Evolutionary conservation across 169 alveolate genomes (phyloP), one percentile per base, ranked within the genome.

Genomic region (Blepharisma undulans): DNA sequence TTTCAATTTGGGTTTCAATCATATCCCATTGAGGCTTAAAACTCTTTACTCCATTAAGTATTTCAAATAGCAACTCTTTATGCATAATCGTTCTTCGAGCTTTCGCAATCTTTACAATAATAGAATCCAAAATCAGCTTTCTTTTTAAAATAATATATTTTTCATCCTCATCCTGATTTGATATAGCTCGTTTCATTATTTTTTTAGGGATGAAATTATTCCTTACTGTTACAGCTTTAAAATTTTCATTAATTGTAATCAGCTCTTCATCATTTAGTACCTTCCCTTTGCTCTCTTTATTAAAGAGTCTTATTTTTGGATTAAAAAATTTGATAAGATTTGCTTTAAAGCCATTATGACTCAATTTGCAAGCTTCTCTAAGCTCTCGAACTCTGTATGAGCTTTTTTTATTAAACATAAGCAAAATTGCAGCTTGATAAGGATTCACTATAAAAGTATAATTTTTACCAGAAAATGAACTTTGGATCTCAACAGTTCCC

Each of bases 101-200:
- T 84, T 94, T 94, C 93, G 93, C 93, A 61, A 94, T 92, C 78
- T 94, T 88, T 1, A 94, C 97, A 34, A 94, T 82, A 14, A 91
- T 87, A 0, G 97, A 95, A 34, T 94, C 95, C 21, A 94, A 33
- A 25, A 94, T 87, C 22, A 34, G 59, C 33, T 82, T 74, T 84
- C 97, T 88, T 76, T 93, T 94, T 4, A 12, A 66, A 59, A 74
- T 76, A 32, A 94, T 74, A 18, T 88, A 92, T 22, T 86, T 29
- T 16, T 93, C 96, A 79, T 76, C 88, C 14, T 86, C 90, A 19
- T 72, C n/a, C n/a, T n/a, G n/a, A n/a, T n/a, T n/a, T n/a, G n/a
- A n/a, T 27, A 7, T 12, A 61, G n/a, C 29, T 27, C 7, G 30
- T 66, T 72, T 25, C 84, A 60, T 82, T 22, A 22, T 92, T 91